These are phyloP conservation scores for Neurospora sp. DNA, from an alignment of 495 filamentous ascomycete species.

Conservation along the genomic window DNA sequence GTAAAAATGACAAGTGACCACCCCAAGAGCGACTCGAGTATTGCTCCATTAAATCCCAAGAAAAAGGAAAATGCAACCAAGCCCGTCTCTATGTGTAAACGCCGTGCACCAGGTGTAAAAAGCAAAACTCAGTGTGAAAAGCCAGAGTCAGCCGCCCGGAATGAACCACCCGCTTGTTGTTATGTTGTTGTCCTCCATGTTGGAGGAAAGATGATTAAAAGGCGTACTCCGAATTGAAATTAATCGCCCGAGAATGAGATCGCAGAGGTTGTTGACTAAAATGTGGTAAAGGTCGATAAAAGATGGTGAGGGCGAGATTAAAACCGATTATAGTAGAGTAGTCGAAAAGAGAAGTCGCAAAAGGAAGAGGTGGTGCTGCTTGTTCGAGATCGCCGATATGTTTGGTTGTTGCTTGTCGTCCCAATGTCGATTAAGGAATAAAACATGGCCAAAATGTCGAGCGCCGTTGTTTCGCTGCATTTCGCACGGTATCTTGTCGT, in stretches of 20 bases:
- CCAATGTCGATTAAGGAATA: background rate
- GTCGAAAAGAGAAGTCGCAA: constrained; percentile 2
- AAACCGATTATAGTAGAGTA: constrained; percentile 12
- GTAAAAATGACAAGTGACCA: constrained; percentile 5
- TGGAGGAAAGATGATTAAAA: constrained; percentile 34
- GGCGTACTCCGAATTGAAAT: constrained; percentile 28
- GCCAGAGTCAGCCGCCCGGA: constrained; percentile 9
- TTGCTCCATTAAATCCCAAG: constrained; percentile 14
- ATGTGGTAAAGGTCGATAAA: constrained; percentile 1
- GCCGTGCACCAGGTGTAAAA: constrained; percentile 21
- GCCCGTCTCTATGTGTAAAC: constrained; percentile 22
- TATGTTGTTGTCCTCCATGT: constrained; percentile 8
- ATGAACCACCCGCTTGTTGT: constrained; percentile 12
- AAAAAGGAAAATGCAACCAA: constrained; percentile 17
- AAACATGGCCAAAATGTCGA: background rate
- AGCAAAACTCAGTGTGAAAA: constrained; percentile 7
- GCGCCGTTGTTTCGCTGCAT: background rate
- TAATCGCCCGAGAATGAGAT: background rate
- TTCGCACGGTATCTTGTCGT: background rate
- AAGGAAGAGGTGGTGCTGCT: background rate
- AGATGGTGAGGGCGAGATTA: constrained; percentile 21
- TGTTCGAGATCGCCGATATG: background rate
- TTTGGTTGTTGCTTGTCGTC: background rate
- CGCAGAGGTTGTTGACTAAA: background rate
- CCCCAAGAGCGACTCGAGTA: constrained; percentile 5